These are phyloP conservation scores for Salix brachista DNA, from an alignment of 345 rosid genomes.

Conservation along the genomic window DNA sequence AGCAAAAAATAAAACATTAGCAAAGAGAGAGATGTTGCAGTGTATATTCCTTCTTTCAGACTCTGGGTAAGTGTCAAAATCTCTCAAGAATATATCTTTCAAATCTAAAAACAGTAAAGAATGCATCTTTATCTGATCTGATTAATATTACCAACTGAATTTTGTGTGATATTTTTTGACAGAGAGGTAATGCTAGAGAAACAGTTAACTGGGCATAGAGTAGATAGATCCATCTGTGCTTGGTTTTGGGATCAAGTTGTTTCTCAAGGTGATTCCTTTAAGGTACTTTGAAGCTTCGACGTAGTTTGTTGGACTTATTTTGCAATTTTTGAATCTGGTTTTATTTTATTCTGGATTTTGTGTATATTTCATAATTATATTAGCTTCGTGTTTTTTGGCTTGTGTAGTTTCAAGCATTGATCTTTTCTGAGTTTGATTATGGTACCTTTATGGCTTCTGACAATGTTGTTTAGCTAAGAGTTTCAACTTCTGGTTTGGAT, in stretches of 20 bases:
- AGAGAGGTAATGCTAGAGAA: constrained; percentile 98
- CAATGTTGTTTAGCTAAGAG: not conserved
- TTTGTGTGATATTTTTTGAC: constrained; percentile 13
- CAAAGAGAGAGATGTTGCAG: constrained; percentile 61
- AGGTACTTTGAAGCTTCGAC: constrained; percentile 35
- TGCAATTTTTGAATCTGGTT: constrained; percentile 4
- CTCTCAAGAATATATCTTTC: not conserved
- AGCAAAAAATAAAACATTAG: no score
- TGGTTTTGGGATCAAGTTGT: constrained; percentile 91
- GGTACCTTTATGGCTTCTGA: not conserved
- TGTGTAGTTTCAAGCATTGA: not conserved
- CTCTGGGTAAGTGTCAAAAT: constrained; percentile 53
- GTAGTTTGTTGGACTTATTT: not conserved
- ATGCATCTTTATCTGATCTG: constrained; percentile 3
- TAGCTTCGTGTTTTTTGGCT: not conserved
- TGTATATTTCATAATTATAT: not conserved
- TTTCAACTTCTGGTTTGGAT: constrained; percentile 4
- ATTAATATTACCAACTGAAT: not conserved
- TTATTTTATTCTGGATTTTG: not conserved
- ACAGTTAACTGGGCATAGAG: constrained; percentile 91
- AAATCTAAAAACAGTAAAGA: not conserved
- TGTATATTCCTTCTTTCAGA: constrained; percentile 92
- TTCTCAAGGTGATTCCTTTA: constrained; percentile 66
- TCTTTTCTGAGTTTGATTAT: not conserved
- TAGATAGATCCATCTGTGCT: constrained; percentile 85